Evolutionary conservation across 192 early-diverging fungal genomes (phyloP).

Genomic region (Coemansia aciculifera): DNA sequence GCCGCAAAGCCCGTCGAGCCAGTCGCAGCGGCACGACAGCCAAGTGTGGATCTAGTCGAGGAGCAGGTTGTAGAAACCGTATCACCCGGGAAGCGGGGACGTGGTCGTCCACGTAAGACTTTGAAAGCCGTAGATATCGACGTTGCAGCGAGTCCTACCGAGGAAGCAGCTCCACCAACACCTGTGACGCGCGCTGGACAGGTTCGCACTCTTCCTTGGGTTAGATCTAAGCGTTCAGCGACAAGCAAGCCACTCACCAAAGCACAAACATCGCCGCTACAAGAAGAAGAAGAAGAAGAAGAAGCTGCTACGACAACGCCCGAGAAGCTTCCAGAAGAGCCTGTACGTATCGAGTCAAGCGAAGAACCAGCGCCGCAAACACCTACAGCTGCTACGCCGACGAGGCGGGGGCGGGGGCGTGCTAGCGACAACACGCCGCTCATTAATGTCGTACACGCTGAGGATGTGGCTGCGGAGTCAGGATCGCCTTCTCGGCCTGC

Average conservation of each 20-base stretch:
- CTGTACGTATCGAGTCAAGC: too few relatives aligned
- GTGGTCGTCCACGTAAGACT: neutral
- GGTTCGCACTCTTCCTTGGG: neutral
- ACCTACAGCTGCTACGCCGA: neutral
- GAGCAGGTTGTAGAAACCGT: neutral
- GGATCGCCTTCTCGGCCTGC: neutral
- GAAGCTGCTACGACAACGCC: too few relatives aligned
- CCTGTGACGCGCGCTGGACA: neutral
- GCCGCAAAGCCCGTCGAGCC: neutral
- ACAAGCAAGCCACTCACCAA: neutral
- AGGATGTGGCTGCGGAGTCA: neutral
- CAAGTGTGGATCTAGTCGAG: neutral
- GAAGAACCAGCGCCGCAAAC: neutral
- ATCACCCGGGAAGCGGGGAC: neutral
- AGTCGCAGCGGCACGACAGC: neutral
- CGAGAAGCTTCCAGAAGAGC: too few relatives aligned
- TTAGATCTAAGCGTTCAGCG: neutral
- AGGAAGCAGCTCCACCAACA: neutral
- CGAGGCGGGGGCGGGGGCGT: neutral
- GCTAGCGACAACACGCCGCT: neutral
- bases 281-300: too few relatives aligned
- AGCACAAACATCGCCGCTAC: too few relatives aligned
- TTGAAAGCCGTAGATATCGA: neutral
- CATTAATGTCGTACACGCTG: neutral
- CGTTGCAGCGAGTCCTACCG: neutral